Percentiles rank a stretch among this genome's conserved stretches.
These are phyloP conservation scores for Aspergillus eucalypticola DNA, from an alignment of 2,329 filamentous ascomycete species.

Conservation along the genomic window DNA sequence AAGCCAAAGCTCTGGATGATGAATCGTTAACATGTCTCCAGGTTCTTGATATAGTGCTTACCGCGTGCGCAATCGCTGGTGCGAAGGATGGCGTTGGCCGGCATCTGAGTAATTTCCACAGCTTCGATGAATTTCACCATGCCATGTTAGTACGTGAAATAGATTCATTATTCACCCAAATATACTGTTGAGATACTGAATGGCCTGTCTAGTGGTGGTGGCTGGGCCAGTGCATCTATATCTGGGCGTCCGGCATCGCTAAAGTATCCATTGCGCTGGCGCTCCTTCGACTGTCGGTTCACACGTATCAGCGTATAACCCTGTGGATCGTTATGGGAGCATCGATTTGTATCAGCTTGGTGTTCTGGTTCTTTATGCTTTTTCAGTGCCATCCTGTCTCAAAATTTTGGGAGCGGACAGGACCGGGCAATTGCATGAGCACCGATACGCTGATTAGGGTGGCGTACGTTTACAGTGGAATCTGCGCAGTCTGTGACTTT, in stretches of 20 bases:
- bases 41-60: slow-evolving; percentile 31
- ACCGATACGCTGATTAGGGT: slow-evolving; percentile 51
- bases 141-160: slow-evolving; percentile 7
- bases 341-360: slow-evolving; percentile 43
- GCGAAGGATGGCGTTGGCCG: slow-evolving; percentile 31
- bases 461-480: slow-evolving; percentile 50
- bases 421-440: slow-evolving; percentile 42
- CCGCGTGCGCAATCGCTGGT: slow-evolving; percentile 31
- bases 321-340: slow-evolving; percentile 46
- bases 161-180: background rate
- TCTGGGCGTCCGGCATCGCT: slow-evolving; percentile 44
- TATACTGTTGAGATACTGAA: background rate
- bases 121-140: background rate
- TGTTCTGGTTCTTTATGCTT: slow-evolving; percentile 50
- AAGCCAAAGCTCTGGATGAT: background rate
- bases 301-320: slow-evolving; percentile 44
- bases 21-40: slow-evolving; percentile 7
- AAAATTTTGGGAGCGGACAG: slow-evolving; percentile 49
- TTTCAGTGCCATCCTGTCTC: slow-evolving; percentile 53
- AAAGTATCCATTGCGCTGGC: slow-evolving; percentile 54
- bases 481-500: slow-evolving; percentile 48
- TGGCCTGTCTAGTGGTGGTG: slow-evolving; percentile 41
- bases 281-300: slow-evolving; percentile 49
- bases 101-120: slow-evolving; percentile 10
- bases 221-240: slow-evolving; percentile 53